Evolutionary conservation across 352 stramenopile genomes (phyloP).

Genomic region (Pythium periplocum): DNA sequence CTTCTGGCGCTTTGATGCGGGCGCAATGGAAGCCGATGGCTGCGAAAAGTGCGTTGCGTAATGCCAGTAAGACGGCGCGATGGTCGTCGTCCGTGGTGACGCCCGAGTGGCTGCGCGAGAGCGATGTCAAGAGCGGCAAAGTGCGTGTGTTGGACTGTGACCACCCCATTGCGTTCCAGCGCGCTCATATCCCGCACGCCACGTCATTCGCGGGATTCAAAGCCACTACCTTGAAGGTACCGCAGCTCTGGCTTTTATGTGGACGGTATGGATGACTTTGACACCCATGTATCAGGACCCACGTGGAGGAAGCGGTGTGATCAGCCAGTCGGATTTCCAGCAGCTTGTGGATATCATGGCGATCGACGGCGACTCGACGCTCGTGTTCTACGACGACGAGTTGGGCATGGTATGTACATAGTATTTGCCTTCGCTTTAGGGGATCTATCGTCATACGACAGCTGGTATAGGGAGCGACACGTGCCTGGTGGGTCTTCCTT

Average conservation of each 20-base stretch:
- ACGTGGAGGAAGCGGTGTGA: conserved; percentile 35
- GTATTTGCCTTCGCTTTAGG: neutral
- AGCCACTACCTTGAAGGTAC: conserved; percentile 44
- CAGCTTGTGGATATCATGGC: conserved; percentile 36
- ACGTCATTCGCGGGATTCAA: conserved; percentile 35
- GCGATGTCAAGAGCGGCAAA: conserved; percentile 8
- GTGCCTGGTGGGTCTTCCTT: conserved; percentile 77
- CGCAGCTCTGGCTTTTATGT: neutral
- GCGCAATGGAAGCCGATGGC: no score
- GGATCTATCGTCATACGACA: neutral
- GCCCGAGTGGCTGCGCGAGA: conserved; percentile 20
- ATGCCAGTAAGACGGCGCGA: neutral
- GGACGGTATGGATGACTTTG: neutral
- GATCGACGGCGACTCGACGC: conserved; percentile 38
- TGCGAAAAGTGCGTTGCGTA: no score
- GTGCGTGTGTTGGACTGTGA: conserved; percentile 51
- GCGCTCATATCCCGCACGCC: conserved; percentile 43
- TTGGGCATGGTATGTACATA: conserved; percentile 41
- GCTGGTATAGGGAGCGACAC: conserved; percentile 38
- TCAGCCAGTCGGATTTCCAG: conserved; percentile 35
- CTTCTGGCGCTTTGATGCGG: no score
- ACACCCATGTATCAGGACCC: conserved; percentile 18
- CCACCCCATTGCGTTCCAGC: conserved; percentile 40
- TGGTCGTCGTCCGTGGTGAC: conserved; percentile 13
- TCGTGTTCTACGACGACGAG: conserved; percentile 81